Evolutionary conservation across 306 rosid genomes (phyloP), one percentile per base, ranked within the genome.

Genomic region (Boehmeria nivea): DNA sequence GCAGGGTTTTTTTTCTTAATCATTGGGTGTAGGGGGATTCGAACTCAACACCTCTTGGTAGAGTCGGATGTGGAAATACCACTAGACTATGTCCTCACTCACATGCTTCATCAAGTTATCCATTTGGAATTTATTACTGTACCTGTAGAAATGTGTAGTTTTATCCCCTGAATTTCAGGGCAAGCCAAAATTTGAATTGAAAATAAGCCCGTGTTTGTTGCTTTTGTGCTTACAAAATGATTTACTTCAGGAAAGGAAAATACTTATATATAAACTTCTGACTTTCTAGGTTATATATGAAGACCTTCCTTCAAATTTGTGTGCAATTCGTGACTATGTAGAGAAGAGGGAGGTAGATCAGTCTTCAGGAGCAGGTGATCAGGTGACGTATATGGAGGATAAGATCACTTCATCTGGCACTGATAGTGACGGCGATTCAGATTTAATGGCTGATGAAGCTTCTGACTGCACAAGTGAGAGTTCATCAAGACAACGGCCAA

Each of bases 301-400:
- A 76, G 96, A 88, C 71, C 95, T 88, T 53, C 96, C 95, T 57
- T 88, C 96, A 65, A 88, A 85, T 70, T 70, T 88, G 75, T 85
- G 86, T 65, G 94, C 86, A 20, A 81, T 88, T 63, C 72, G 97
- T 51, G 97, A 88, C 69, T 76, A 81, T 12, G 67, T 88, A 31
- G 95, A 85, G 54, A 78, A 73, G 52, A 71, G 43, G 77, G 72
- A 64, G 50, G 65, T 28, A 17, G 64, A 65, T 43, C 54, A 70
- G 25, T 45, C 54, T 39, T 25, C 19, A 6, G 75, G 63, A 74
- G 67, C 51, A 40, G 33, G 68, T 49, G 72, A 76, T 38, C 71
- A 76, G 45, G 59, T 6, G 11, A 50, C 61, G 62, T 17, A 72
- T 20, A 42, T 60, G 44, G 76, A 59, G 60, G 73, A 78, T 43